phyloP scores from a whole-genome alignment of 495 filamentous ascomycete species.

The Penicillium malachiteum region DNA sequence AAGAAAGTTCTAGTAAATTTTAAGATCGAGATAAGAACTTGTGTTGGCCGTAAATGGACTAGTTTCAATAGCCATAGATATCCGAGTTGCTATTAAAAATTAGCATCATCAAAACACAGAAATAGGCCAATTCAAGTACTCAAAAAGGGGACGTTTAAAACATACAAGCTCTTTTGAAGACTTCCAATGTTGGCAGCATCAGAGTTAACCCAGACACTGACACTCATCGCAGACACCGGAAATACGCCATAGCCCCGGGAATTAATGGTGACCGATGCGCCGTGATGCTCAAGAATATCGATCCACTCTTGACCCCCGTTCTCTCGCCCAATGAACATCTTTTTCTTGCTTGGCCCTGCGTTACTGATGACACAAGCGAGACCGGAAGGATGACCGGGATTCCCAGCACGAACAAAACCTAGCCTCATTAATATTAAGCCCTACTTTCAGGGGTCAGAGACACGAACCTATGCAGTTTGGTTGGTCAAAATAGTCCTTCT shows the following conservation, averaged over 20 bases:
- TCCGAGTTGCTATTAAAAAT: constrained; percentile 8
- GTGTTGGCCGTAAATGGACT: too few relatives aligned
- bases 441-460: background rate
- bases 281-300: constrained; percentile 55
- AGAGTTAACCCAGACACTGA: constrained; percentile 61
- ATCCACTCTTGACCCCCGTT: constrained; percentile 61
- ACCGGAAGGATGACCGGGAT: constrained; percentile 46
- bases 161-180: background rate
- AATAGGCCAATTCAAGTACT: background rate
- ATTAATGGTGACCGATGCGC: constrained; percentile 49
- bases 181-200: constrained; percentile 33
- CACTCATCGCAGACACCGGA: constrained; percentile 49
- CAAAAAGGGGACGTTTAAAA: background rate
- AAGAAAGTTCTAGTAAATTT: too few relatives aligned
- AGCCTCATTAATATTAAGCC: background rate
- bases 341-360: constrained; percentile 43
- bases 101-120: background rate
- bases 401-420: constrained; percentile 64
- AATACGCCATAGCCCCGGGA: constrained; percentile 57
- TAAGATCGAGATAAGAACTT: too few relatives aligned
- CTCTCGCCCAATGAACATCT: constrained; percentile 60
- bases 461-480: constrained; percentile 60
- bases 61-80: constrained; percentile 12
- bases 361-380: constrained; percentile 62
- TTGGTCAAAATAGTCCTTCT: constrained; percentile 67